A percentile compares a stretch with the other conserved stretches of the same genome.
These are phyloP conservation scores for Euphrasia confusa DNA, from an alignment of 257 asterid species.

Conservation along the genomic window DNA sequence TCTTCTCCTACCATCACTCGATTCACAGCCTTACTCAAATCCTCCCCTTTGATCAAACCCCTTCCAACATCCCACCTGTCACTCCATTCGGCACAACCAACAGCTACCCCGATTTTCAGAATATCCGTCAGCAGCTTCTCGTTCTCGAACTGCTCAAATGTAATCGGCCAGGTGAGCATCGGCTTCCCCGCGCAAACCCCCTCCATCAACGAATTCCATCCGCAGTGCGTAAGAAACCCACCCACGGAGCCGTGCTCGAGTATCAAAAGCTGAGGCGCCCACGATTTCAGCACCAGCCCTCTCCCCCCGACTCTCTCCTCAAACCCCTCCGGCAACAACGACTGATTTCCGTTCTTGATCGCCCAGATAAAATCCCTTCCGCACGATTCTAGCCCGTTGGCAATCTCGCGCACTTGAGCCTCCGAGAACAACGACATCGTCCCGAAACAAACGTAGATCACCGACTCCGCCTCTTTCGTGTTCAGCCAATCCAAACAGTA, in stretches of 20 bases:
- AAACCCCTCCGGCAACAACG: conserved; percentile 20
- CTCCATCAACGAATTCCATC: conserved; percentile 57
- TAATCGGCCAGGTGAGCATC: conserved; percentile 17
- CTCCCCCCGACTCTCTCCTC: conserved; percentile 21
- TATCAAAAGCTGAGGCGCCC: conserved; percentile 58
- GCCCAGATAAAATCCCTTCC: conserved; percentile 45
- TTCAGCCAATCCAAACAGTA: not conserved
- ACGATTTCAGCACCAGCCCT: conserved; percentile 39
- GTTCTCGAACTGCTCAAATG: conserved; percentile 9
- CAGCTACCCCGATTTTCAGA: conserved; percentile 14
- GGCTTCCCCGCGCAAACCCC: conserved; percentile 24
- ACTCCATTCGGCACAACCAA: not conserved
- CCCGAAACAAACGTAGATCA: conserved; percentile 51
- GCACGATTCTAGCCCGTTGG: conserved; percentile 39
- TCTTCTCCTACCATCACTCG: conserved; percentile 11
- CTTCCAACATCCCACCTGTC: not conserved
- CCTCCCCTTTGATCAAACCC: not conserved
- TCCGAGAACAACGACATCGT: conserved; percentile 37
- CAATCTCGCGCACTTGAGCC: conserved; percentile 36
- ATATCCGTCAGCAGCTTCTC: conserved; percentile 9
- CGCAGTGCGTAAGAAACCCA: conserved; percentile 52
- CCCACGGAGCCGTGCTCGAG: conserved; percentile 38
- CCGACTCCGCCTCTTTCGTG: conserved; percentile 26
- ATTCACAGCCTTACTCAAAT: not conserved
- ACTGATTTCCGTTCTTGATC: conserved; percentile 30